phyloP scores from a whole-genome alignment of 441 rosid species.

The Breynia disticha region DNA sequence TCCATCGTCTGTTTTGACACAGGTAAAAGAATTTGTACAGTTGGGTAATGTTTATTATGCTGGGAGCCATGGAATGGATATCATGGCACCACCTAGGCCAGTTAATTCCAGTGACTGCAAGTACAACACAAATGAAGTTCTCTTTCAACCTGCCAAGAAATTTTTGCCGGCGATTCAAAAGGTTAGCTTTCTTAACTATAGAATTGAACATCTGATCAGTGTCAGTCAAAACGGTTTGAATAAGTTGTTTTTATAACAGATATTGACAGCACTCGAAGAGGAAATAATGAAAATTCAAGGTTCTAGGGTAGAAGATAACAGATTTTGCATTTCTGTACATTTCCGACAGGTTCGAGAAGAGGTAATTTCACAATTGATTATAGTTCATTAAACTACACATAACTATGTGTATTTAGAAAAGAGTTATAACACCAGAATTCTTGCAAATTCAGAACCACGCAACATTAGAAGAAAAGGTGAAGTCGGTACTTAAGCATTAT shows the following conservation, averaged over 20 bases:
- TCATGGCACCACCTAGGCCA: slow-evolving; percentile 54
- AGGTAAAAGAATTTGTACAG: slow-evolving; percentile 75
- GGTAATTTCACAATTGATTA: slow-evolving; percentile 23
- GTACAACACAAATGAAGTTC: slow-evolving; percentile 37
- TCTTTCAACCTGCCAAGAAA: slow-evolving; percentile 83
- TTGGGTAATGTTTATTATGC: slow-evolving; percentile 73
- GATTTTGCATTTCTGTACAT: slow-evolving; percentile 83
- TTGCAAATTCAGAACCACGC: slow-evolving; percentile 29
- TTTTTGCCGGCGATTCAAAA: slow-evolving; percentile 67
- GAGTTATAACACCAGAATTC: background rate
- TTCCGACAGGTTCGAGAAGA: slow-evolving; percentile 67
- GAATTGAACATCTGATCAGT: slow-evolving; percentile 4
- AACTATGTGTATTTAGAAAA: background rate
- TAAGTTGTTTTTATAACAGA: slow-evolving; percentile 31
- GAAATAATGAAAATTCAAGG: slow-evolving; percentile 46
- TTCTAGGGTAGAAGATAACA: slow-evolving; percentile 65
- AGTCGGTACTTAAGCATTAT: slow-evolving; percentile 39
- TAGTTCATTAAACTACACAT: background rate
- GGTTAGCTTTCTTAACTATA: slow-evolving; percentile 27
- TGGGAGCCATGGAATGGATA: slow-evolving; percentile 95
- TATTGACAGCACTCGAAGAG: slow-evolving; percentile 31
- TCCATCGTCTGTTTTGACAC: slow-evolving; percentile 4
- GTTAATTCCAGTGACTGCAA: slow-evolving; percentile 33
- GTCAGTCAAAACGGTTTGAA: too few species aligned
- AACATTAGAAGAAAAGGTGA: slow-evolving; percentile 34